A percentile compares a stretch with the other conserved stretches of the same genome.
These are phyloP conservation scores for Thelephora terrestris DNA, from an alignment of 1,284 basidiomycete genomes.

Conservation along the genomic window DNA sequence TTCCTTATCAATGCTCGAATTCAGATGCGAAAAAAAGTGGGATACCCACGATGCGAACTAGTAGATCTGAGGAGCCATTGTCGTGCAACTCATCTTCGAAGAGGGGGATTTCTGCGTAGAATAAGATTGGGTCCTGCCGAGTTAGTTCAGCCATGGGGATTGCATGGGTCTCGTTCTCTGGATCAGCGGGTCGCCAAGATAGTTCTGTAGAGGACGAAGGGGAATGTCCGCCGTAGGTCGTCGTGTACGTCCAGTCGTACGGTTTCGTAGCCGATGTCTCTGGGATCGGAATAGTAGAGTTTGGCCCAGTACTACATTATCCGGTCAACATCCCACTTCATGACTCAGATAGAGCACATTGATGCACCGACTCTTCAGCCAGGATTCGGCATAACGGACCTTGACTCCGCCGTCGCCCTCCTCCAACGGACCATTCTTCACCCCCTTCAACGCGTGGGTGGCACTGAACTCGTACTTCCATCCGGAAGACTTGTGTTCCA, in stretches of 20 bases:
- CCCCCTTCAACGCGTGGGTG: conserved; percentile 58
- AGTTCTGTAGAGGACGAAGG: conserved; percentile 14
- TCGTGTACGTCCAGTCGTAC: conserved; percentile 99
- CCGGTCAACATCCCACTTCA: conserved; percentile 5
- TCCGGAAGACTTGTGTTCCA: conserved; percentile 52
- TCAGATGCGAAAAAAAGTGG: background rate
- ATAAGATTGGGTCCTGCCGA: conserved; percentile 88
- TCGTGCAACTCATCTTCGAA: conserved; percentile 95
- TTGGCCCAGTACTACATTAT: conserved; percentile 46
- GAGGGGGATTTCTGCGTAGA: conserved; percentile 86
- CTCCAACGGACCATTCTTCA: conserved; percentile 70
- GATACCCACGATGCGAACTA: conserved; percentile 74
- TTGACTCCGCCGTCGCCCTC: conserved; percentile 84
- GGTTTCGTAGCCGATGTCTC: conserved; percentile 70
- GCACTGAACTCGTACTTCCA: conserved; percentile 67
- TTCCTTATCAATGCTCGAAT: background rate
- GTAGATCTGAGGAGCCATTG: conserved; percentile 76
- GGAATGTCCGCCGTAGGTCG: conserved; percentile 68
- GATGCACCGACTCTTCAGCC: conserved; percentile 78
- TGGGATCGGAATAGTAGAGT: conserved; percentile 58
- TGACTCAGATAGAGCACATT: conserved; percentile 1
- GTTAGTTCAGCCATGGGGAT: conserved; percentile 80
- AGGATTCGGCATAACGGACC: conserved; percentile 90
- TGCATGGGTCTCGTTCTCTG: conserved; percentile 39
- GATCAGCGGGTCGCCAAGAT: conserved; percentile 44